These are phyloP conservation scores for Metschnikowia orientalis DNA, from an alignment of 805 yeast genomes.

Conservation along the genomic window DNA sequence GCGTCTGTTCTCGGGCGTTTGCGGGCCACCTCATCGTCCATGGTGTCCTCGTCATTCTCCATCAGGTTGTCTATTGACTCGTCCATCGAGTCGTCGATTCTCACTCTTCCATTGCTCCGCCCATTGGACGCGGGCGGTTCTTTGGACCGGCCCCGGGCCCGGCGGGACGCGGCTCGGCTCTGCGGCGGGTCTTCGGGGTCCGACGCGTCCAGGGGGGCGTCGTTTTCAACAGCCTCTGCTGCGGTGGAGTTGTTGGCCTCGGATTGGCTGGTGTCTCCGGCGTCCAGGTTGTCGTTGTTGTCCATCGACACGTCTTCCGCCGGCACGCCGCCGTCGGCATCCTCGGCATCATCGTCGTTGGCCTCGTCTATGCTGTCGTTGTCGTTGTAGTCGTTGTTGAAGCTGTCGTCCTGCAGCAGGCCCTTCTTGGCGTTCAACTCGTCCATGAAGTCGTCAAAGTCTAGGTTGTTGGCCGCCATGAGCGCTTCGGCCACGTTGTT, in stretches of 20 bases:
- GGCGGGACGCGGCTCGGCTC: too few species aligned
- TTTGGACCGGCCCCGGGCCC: too few species aligned
- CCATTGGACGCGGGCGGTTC: too few species aligned
- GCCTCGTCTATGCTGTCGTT: constrained; percentile 8
- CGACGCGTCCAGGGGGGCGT: constrained; percentile 13
- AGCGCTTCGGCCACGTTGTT: constrained; percentile 35
- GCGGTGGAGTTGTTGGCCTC: neutral
- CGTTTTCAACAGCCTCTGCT: constrained; percentile 8
- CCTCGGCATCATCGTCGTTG: constrained; percentile 3
- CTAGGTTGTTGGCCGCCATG: constrained; percentile 33
- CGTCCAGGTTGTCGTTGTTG: constrained; percentile 23
- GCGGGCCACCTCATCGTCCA: neutral
- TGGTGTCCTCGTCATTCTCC: neutral
- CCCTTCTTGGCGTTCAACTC: constrained; percentile 20
- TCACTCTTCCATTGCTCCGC: too few species aligned
- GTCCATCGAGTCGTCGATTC: neutral
- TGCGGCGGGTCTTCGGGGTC: constrained; percentile 15
- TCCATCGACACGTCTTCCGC: constrained; percentile 12
- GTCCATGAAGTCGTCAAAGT: constrained; percentile 35
- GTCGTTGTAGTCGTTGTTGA: constrained; percentile 9
- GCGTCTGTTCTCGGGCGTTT: constrained; percentile 1
- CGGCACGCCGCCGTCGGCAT: constrained; percentile 2
- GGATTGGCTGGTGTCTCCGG: constrained; percentile 16
- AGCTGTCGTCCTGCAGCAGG: constrained; percentile 2
- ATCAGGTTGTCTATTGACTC: neutral